Base-by-base conservation (phyloP, 2,329 filamentous ascomycete genomes). In the Monosporascus sp. region DNA sequence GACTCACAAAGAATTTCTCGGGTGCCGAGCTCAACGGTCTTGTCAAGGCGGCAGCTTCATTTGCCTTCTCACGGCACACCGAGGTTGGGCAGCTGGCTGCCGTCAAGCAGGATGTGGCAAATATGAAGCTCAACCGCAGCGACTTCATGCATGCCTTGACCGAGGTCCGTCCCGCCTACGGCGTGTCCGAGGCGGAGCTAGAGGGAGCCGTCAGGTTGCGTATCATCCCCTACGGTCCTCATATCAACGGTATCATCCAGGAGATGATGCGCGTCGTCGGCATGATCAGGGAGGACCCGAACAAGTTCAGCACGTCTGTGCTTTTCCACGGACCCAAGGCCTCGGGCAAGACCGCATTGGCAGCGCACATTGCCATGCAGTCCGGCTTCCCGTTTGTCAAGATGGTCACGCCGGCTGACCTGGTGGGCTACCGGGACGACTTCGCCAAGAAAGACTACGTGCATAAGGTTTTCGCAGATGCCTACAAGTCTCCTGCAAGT, bases 331-430 rank as follows among this genome's bases (percentile, higher is more conserved):
- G 94, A 0, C 90, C 92, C 3, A 81, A 82, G 3, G 88, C 84
- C 2, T 88, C 89, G 44, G 94, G 94, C 47, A 97, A 97, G 75
- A 97, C 93, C 2, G 93, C 93, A 0, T 71, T 97, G 49, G 93
- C 94, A 1, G 90, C 92, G 0, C 85, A 87, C 55, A 90, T 97
- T 64, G 92, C 92, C 7, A 84, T 92, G 59, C 81, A 90, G 58
- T 95, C 90, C 1, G 86, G 83, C 3, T 97, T 93, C 67, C 93
- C 94, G 0, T 97, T 96, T 67, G 89, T 97, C 71, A 97, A 97
- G 70, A 78, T 96, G 56, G 82, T 97, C 47, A 89, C 85, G 22
- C 90, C 92, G 0, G 84, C 89, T 59, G 85, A 95, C 58, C 86
- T 94, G 48, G 89, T 90, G 18, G 73, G 77, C 44, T 89, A 86